A percentile compares a stretch with the other conserved stretches of the same genome.
phyloP scores from a whole-genome alignment of 225 moss, liverwort and hornwort species.

The Sphagnum tenellum region DNA sequence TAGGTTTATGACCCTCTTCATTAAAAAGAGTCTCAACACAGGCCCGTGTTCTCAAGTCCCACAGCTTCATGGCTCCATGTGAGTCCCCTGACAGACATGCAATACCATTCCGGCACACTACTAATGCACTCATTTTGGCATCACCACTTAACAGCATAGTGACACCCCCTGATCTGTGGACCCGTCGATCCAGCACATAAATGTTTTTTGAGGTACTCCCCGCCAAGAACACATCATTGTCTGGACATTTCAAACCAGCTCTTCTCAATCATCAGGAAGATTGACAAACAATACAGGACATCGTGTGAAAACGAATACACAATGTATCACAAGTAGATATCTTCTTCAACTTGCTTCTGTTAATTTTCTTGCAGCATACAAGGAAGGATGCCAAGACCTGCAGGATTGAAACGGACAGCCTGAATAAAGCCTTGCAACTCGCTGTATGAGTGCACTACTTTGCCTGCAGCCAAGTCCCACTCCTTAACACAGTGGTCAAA shows the following conservation, averaged over 20 bases:
- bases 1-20: constrained; percentile 80
- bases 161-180: constrained; percentile 65
- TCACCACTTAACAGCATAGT: constrained; percentile 49
- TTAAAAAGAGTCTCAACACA: constrained; percentile 82
- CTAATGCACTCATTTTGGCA: constrained; percentile 73
- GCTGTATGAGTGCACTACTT: constrained; percentile 79
- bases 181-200: constrained; percentile 76
- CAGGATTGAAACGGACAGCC: constrained; percentile 82
- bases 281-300: not conserved
- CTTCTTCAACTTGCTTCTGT: not conserved
- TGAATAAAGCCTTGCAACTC: constrained; percentile 91
- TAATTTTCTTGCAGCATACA: not conserved
- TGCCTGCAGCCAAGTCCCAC: constrained; percentile 78
- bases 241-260: constrained; percentile 25
- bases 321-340: not conserved
- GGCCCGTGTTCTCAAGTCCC: constrained; percentile 72
- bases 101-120: constrained; percentile 62
- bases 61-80: constrained; percentile 91
- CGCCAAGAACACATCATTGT: constrained; percentile 78
- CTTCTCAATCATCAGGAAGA: not conserved
- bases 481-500: constrained; percentile 96
- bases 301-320: not conserved
- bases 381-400: constrained; percentile 26
- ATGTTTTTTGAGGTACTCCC: constrained; percentile 88
- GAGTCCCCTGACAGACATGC: constrained; percentile 83